A percentile compares a stretch with the other conserved stretches of the same genome.
These are phyloP conservation scores for Glarea lozoyensis DNA, from an alignment of 495 filamentous ascomycete genomes.

Conservation along the genomic window DNA sequence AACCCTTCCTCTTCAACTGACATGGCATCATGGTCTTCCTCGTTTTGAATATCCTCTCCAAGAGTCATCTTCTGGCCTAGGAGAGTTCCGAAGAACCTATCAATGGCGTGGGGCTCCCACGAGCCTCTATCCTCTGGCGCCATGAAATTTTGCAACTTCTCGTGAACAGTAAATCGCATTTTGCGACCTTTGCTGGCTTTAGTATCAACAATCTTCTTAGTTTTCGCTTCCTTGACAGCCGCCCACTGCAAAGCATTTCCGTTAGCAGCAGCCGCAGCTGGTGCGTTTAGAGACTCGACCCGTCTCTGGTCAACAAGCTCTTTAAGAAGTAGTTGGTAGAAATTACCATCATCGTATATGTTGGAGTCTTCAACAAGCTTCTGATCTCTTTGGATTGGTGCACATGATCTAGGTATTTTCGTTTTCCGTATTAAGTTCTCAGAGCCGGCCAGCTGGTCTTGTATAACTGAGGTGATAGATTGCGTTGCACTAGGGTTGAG, in stretches of 20 bases:
- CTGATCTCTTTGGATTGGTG: conserved; percentile 51
- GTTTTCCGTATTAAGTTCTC: conserved; percentile 61
- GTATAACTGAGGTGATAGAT: conserved; percentile 62
- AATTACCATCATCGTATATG: conserved; percentile 87
- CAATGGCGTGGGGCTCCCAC: conserved; percentile 72
- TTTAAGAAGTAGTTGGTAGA: conserved; percentile 86
- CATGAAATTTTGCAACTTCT: conserved; percentile 98
- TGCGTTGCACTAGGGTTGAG: conserved; percentile 38
- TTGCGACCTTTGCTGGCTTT: conserved; percentile 94
- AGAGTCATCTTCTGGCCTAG: conserved; percentile 72
- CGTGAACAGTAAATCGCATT: conserved; percentile 85
- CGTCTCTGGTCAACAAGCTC: conserved; percentile 85
- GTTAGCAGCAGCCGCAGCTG: conserved; percentile 29
- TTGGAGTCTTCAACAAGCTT: conserved; percentile 40
- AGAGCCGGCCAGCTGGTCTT: conserved; percentile 60
- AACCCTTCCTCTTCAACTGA: conserved; percentile 58
- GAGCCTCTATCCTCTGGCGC: conserved; percentile 70
- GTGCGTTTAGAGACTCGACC: conserved; percentile 39
- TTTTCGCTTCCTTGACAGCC: conserved; percentile 73
- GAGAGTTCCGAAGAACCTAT: conserved; percentile 81
- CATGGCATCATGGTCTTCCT: conserved; percentile 35
- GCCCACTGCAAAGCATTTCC: conserved; percentile 37
- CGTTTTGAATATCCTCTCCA: conserved; percentile 56
- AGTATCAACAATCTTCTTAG: conserved; percentile 76
- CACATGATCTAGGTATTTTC: conserved; percentile 59